Evolutionary conservation across 2,329 filamentous ascomycete species (phyloP).

Genomic region (Elsinoe australis): DNA sequence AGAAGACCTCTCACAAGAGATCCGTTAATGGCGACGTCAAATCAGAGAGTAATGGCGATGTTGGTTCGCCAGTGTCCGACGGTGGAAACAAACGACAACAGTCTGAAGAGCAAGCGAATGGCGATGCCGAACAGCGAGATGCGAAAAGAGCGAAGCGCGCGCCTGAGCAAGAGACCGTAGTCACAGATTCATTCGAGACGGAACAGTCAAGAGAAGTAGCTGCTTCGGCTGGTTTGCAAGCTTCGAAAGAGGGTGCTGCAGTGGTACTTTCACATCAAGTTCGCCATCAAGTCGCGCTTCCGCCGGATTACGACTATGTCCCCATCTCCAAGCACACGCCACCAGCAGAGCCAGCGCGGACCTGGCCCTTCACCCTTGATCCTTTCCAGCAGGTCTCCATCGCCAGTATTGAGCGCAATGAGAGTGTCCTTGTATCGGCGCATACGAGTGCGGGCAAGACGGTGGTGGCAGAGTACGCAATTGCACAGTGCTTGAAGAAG

Average conservation of each 20-base stretch:
- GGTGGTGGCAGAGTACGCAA: slow-evolving; percentile 95
- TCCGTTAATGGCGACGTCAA: slow-evolving; percentile 76
- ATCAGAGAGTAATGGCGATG: slow-evolving; percentile 41
- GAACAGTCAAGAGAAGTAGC: slow-evolving; percentile 87
- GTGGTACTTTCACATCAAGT: slow-evolving; percentile 94
- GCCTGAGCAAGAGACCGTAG: slow-evolving; percentile 65
- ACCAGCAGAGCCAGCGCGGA: slow-evolving; percentile 76
- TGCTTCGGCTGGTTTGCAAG: slow-evolving; percentile 62
- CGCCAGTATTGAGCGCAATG: slow-evolving; percentile 87
- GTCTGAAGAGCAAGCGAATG: slow-evolving; percentile 17
- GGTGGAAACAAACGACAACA: slow-evolving; percentile 20
- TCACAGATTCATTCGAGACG: slow-evolving; percentile 91
- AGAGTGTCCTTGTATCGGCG: slow-evolving; percentile 93
- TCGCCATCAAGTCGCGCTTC: slow-evolving; percentile 92
- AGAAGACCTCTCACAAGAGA: slow-evolving; percentile 67
- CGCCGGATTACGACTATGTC: slow-evolving; percentile 76
- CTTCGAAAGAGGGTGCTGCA: slow-evolving; percentile 56
- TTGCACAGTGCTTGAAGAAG: slow-evolving; percentile 92
- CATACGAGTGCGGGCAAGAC: slow-evolving; percentile 98
- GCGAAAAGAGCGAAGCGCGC: slow-evolving; percentile 58
- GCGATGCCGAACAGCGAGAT: slow-evolving; percentile 38
- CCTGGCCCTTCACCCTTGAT: slow-evolving; percentile 85
- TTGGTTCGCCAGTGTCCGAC: slow-evolving; percentile 27
- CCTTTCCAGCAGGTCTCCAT: slow-evolving; percentile 95
- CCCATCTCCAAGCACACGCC: slow-evolving; percentile 91